Base-by-base conservation (phyloP, 2,329 filamentous ascomycete genomes). In the Zasmidium cellare region DNA sequence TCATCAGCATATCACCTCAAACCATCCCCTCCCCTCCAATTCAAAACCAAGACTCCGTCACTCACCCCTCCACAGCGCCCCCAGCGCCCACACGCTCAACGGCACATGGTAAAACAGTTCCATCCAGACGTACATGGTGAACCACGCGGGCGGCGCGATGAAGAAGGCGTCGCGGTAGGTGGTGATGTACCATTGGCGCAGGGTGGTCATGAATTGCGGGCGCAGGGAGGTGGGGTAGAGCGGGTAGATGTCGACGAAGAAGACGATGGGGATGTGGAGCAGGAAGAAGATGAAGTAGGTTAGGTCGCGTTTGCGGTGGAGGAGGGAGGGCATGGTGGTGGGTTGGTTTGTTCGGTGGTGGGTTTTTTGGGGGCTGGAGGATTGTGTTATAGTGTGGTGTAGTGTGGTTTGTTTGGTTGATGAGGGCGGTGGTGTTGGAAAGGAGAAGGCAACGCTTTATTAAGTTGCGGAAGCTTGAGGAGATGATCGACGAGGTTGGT, bases 121-220 rank as follows among this genome's bases (percentile, higher is more conserved):
- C 25, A 28, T 28, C 25, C 12, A 41, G 16, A 54, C 53, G 67
- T 83, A 86, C 14, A 76, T 63, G 11, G 73, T 74, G 68, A 89
- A 89, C 81, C 84, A 89, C 3, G 77, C 70, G 2, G 85, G 85
- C 1, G 84, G 78, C 2, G 75, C 67, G 31, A 79, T 76, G 74
- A 89, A 88, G 76, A 87, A 87, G 53, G 80, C 82, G 67, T 89
- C 87, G 14, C 79, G 77, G 70, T 87, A 88, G 1, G 79, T 87
- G 1, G 74, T 69, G 59, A 87, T 76, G 71, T 89, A 88, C 72
- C 76, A 88, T 2, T 73, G 67, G 57, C 83, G 82, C 1, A 89
- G 59, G 0, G 71, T 60, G 45, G 70, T 69, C 65, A 86, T 80
- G 68, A 83, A 76, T 0, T 72, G 53, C 0, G 82, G 82, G 49